These are phyloP conservation scores for Lactarius evosmus DNA, from an alignment of 768 basidiomycete genomes.

Conservation along the genomic window DNA sequence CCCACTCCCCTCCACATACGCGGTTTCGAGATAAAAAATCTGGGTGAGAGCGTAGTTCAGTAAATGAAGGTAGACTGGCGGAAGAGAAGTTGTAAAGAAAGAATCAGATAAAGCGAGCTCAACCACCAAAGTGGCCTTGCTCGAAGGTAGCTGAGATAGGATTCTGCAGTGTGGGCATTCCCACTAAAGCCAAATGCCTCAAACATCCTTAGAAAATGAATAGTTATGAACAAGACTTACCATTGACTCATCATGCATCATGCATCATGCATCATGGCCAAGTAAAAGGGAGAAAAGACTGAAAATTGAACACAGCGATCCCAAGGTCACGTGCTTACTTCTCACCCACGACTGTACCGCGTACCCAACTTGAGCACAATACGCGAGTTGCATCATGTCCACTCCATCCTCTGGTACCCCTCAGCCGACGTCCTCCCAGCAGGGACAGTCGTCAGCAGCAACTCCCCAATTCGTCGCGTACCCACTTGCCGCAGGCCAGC, in stretches of 20 bases:
- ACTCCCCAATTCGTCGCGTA: conserved; percentile 27
- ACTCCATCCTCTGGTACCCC: conserved; percentile 24
- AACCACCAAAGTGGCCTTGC: conserved; percentile 43
- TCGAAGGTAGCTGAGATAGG: conserved; percentile 90
- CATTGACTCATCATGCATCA: too few relatives aligned
- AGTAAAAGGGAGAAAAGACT: background rate
- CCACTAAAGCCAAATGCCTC: conserved; percentile 95
- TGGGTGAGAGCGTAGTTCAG: conserved; percentile 8
- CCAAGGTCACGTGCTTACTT: background rate
- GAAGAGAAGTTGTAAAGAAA: conserved; percentile 6
- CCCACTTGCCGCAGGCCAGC: conserved; percentile 28
- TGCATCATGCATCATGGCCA: background rate
- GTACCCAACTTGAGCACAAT: conserved; percentile 5
- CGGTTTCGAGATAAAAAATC: background rate
- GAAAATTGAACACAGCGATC: background rate
- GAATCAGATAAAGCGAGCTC: conserved; percentile 48
- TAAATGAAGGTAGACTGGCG: background rate
- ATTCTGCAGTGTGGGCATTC: conserved; percentile 74
- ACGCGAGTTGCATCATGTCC: conserved; percentile 18
- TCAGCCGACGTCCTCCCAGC: conserved; percentile 23
- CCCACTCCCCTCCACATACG: background rate
- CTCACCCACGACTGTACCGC: background rate
- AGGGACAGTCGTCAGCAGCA: conserved; percentile 24
- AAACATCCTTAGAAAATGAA: conserved; percentile 60
- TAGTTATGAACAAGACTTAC: conserved; percentile 32